Conservation (phyloP, 176 grass and related monocot genomes). For the Dactylis glomerata region DNA sequence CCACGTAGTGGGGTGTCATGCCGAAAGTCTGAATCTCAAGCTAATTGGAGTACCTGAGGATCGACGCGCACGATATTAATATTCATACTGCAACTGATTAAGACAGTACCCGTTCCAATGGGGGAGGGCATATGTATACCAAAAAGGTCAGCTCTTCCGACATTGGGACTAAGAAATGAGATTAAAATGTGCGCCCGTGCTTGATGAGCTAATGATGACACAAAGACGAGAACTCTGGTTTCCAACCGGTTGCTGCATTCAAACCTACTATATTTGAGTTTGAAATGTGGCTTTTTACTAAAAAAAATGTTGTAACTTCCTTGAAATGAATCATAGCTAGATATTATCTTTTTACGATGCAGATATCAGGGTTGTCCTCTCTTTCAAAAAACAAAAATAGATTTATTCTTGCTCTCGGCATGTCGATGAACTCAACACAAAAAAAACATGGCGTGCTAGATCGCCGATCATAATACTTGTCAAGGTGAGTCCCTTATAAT, state of each 20-base stretch:
- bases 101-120: conserved; percentile 24
- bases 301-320: too few relatives aligned
- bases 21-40: background rate
- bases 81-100: background rate
- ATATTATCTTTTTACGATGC: too few relatives aligned
- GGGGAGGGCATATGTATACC: background rate
- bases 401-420: too few relatives aligned
- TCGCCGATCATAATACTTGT: too few relatives aligned
- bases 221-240: background rate
- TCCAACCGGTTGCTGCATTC: background rate
- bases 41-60: background rate
- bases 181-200: conserved; percentile 4
- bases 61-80: background rate
- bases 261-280: background rate
- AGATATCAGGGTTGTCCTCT: too few relatives aligned
- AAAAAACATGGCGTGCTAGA: too few relatives aligned
- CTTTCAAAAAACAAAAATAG: too few relatives aligned
- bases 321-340: too few relatives aligned
- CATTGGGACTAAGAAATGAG: background rate
- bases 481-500: too few relatives aligned
- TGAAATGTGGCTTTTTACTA: too few relatives aligned
- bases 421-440: too few relatives aligned
- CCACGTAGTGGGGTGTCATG: background rate
- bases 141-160: conserved; percentile 23
- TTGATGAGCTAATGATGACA: conserved; percentile 33